Percentiles rank a stretch among this genome's conserved stretches.
These are phyloP conservation scores for Pseudogymnoascus destructans DNA, from an alignment of 2,329 filamentous ascomycete species.

Conservation along the genomic window DNA sequence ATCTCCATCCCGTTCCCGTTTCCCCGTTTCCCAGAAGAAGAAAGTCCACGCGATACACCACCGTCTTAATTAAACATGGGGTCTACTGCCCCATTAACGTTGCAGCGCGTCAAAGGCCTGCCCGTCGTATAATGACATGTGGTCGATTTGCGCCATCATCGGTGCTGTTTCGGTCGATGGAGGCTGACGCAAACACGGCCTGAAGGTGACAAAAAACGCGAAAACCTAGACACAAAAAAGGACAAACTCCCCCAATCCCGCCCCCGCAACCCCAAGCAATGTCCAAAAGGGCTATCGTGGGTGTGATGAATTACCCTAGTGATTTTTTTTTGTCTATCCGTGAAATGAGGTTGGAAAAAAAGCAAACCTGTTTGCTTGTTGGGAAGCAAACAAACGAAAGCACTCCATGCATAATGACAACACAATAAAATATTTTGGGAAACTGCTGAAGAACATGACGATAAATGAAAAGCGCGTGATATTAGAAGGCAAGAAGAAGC, in stretches of 20 bases:
- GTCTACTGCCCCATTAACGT: not conserved
- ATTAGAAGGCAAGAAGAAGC: not conserved
- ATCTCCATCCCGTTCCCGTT: not conserved
- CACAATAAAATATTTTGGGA: not conserved
- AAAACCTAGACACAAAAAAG: not conserved
- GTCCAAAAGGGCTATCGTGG: not conserved
- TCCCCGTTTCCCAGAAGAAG: not conserved
- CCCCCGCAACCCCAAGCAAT: not conserved
- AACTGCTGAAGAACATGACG: not conserved
- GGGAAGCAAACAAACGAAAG: not conserved
- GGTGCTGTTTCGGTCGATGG: not conserved
- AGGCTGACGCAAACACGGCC: not conserved
- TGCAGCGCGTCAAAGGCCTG: not conserved
- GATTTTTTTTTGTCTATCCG: constrained; percentile 1
- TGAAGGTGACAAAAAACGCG: not conserved
- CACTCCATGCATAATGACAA: not conserved
- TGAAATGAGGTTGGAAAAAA: not conserved
- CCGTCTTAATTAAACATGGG: constrained; percentile 1
- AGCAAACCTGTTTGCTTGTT: constrained; percentile 5
- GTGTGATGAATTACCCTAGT: not conserved
- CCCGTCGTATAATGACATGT: constrained; percentile 1
- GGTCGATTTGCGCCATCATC: not conserved
- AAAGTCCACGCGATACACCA: not conserved
- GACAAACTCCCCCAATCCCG: not conserved
- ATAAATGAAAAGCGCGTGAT: not conserved